Percentiles rank a stretch among this genome's conserved stretches.
These are phyloP conservation scores for Nymphaea thermarum DNA, from an alignment of 164 flowering plant genomes.

Conservation along the genomic window DNA sequence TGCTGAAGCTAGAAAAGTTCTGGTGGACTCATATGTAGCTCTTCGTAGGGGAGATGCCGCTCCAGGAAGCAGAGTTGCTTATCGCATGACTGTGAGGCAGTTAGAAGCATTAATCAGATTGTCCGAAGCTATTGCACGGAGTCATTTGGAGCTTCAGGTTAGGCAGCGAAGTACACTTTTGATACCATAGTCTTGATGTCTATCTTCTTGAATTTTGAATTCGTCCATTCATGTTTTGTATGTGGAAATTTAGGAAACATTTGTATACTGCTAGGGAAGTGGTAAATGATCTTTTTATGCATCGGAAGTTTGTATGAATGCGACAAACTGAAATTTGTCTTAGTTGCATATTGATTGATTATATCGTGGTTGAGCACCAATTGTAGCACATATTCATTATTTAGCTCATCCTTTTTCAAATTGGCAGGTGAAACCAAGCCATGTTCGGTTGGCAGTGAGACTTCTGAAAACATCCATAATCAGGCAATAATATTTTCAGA, in stretches of 20 bases:
- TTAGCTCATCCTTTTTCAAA: not conserved
- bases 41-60: constrained; percentile 86
- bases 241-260: too few species aligned
- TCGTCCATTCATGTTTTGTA: not conserved
- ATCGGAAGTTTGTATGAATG: too few species aligned
- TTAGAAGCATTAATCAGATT: constrained; percentile 88
- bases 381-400: not conserved
- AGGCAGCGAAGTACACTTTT: not conserved
- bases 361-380: not conserved
- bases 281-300: too few species aligned
- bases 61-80: constrained; percentile 93
- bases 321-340: too few species aligned
- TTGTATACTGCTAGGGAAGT: too few species aligned
- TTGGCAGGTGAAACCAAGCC: constrained; percentile 55
- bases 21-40: constrained; percentile 90
- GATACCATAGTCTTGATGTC: not conserved
- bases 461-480: constrained; percentile 84
- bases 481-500: constrained; percentile 32
- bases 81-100: constrained; percentile 97
- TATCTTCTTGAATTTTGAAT: too few species aligned
- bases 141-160: constrained; percentile 71
- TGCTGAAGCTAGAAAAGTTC: constrained; percentile 62
- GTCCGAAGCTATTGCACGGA: constrained; percentile 86
- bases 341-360: not conserved
- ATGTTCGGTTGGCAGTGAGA: constrained; percentile 67